Evolutionary conservation across 352 stramenopile species (phyloP), one percentile per base, ranked within the genome.

Genomic region (Pythium pyrilobum): DNA sequence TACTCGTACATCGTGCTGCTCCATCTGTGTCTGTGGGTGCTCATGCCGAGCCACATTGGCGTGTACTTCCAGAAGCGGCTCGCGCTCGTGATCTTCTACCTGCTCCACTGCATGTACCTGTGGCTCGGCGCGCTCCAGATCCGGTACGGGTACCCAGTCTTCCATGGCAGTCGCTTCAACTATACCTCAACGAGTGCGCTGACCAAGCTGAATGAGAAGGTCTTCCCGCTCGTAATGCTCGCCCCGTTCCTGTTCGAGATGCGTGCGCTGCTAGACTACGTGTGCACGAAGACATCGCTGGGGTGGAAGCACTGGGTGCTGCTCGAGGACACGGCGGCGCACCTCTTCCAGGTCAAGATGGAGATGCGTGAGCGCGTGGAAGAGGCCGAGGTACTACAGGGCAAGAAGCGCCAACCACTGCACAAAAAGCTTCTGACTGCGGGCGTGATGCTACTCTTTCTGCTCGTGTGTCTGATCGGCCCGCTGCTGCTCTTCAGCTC

Each of bases 171-270:
- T 42, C 74, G 72, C 51, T 92, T 87, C 67, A 90, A 91, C 55
- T 87, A 89, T 66, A 77, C 52, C 2, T 52, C 61, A 10, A 59
- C 77, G 47, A 87, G 56, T 10, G 50, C 66, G 4, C 77, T 82
- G 48, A 80, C 70, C 4, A 68, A 56, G 18, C 24, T 85, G 25
- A 76, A 64, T 42, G 81, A 93, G 55, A 85, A 56, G 33, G 44
- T 85, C 15, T 93, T 89, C 48, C 67, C 74, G 27, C 62, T 95
- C 8, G 80, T 90, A 52, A 89, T 91, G 80, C 45, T 80, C 29
- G 81, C 75, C 1, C 85, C 85, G 28, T 95, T 95, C 51, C 56
- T 92, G n/a, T 95, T 95, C 53, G 85, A 95, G 37, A 90, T 93
- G 78, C 85, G 85, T 4, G 79, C 85, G 9, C 53, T 95, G 27